Evolutionary conservation across 1,284 basidiomycete species (phyloP).

Genomic region (Omphalotus olearius): DNA sequence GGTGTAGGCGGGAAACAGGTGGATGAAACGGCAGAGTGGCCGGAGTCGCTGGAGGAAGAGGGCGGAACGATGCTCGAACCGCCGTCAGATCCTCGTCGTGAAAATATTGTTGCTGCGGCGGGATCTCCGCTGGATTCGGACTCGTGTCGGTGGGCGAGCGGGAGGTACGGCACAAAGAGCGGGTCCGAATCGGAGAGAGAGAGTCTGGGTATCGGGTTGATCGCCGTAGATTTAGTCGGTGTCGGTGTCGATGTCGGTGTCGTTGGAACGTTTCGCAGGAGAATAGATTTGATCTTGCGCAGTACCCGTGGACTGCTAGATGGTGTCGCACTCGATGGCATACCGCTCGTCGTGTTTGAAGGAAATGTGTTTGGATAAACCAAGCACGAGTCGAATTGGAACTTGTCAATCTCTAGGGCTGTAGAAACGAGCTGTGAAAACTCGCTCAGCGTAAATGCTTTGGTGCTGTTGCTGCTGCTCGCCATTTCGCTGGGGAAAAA

Average conservation of each 20-base stretch:
- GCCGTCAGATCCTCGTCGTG: constrained; percentile 2
- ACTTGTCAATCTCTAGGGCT: constrained; percentile 3
- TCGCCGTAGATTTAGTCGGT: background rate
- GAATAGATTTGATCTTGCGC: constrained; percentile 8
- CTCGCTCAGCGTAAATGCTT: constrained; percentile 2
- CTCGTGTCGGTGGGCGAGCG: constrained; percentile 10
- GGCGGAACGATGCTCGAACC: constrained; percentile 1
- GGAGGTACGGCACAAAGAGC: constrained; percentile 14
- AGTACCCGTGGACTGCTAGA: constrained; percentile 6
- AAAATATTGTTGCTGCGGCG: background rate
- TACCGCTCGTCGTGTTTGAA: background rate
- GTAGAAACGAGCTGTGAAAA: constrained; percentile 5
- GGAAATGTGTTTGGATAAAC: background rate
- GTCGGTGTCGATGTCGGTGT: background rate
- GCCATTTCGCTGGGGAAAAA: too few species aligned
- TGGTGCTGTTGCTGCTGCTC: background rate
- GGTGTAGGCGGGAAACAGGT: background rate
- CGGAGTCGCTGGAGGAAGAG: background rate
- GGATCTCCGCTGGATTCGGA: background rate
- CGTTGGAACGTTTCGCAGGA: background rate
- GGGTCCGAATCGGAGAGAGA: background rate
- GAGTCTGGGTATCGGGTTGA: background rate
- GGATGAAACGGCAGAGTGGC: background rate
- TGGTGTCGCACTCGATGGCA: background rate
- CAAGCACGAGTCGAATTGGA: background rate